Conservation (phyloP, 225 moss, liverwort and hornwort species). For the Pseudisothecium myosuroides region DNA sequence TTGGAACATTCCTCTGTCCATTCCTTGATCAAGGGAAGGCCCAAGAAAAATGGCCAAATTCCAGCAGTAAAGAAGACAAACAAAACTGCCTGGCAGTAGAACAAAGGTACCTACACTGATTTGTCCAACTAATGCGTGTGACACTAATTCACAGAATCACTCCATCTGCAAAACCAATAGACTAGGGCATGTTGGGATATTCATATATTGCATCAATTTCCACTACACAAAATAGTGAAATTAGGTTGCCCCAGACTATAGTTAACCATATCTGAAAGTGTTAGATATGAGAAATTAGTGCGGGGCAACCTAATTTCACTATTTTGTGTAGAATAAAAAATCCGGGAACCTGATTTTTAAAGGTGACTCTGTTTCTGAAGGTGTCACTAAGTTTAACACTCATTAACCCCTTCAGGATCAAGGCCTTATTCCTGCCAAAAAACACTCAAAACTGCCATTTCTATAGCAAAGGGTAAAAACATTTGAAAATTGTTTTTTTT, state of each 20-base stretch:
- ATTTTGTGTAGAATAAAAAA: not conserved
- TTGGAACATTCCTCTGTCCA: not conserved
- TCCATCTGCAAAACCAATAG: not conserved
- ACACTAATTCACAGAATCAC: not conserved
- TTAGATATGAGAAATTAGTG: too few relatives aligned
- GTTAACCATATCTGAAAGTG: too few relatives aligned
- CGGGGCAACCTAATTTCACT: too few relatives aligned
- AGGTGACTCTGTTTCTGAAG: not conserved
- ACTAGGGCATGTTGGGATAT: not conserved
- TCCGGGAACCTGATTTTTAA: rapidly evolving
- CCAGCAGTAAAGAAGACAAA: not conserved
- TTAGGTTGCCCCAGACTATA: too few relatives aligned
- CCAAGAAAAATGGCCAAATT: not conserved
- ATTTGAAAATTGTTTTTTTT: too few relatives aligned
- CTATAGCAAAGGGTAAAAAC: too few relatives aligned
- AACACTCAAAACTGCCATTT: too few relatives aligned
- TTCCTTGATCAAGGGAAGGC: not conserved
- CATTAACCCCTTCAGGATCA: too few relatives aligned
- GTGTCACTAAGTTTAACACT: not conserved
- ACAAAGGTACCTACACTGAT: not conserved
- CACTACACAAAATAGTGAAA: too few relatives aligned
- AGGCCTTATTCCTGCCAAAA: too few relatives aligned
- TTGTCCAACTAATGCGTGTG: too few relatives aligned
- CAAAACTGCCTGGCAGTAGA: not conserved
- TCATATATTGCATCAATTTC: too few relatives aligned